Conservation (phyloP, 164 flowering plant genomes). For the Vitis vinifera region ASM3070453v1 NC_081823.1:3589501-3590000, state of each 20-base stretch:
- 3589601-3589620: conserved; percentile 14
- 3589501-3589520: conserved; percentile 27
- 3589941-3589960: too few species aligned
- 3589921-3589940: too few species aligned
- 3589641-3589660: conserved; percentile 14
- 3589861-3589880: conserved; percentile 17
- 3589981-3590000: too few species aligned
- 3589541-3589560: conserved; percentile 24
- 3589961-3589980: too few species aligned
- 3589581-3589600: conserved; percentile 9
- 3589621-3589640: conserved; percentile 8
- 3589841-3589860: conserved; percentile 9
- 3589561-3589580: conserved; percentile 11
- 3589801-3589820: neutral
- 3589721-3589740: neutral
- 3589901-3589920: too few species aligned
- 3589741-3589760: neutral
- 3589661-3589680: neutral
- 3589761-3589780: neutral
- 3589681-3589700: neutral
- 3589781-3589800: neutral
- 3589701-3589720: neutral
- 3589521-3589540: conserved; percentile 28
- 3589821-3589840: conserved; percentile 1
- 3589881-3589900: too few species aligned